Evolutionary conservation across 2,329 filamentous ascomycete genomes (phyloP), one percentile per base, ranked within the genome.

Genomic region (Colletotrichum filicis): DNA sequence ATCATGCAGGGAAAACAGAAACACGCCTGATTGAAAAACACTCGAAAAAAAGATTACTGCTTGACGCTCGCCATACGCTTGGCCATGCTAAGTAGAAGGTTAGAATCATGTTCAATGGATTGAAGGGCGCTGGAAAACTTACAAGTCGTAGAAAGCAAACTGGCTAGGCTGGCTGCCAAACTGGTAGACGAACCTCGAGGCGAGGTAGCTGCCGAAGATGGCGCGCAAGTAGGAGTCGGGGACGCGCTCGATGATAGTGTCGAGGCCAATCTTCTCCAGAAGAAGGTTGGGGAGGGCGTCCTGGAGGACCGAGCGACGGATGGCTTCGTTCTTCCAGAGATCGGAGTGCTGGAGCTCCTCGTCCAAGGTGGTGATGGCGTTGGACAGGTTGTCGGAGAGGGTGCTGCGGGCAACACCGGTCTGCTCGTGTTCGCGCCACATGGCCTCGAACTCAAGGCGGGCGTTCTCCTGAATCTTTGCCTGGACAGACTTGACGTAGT

Each of bases 91-190:
- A 63, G 32, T 35, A 57, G 35, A 16, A n/a, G n/a, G 12, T 61
- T 69, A 68, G 68, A 7, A 16, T 66, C 37, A 35, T 4, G 22
- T 24, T 5, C 12, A 11, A 42, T 14, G 22, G 2, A n/a, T 14
- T 26, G 42, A 30, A 14, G 46, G 30, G 16, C 30, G 7, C 64
- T 61, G 42, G 16, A 30, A 59, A 73, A 93, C 93, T 91, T 86
- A 95, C 94, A 98, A 99, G 82, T 97, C 95, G 84, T 97, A 99
- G 88, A 99, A 99, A 52, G 96, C 95, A 86, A 99, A 98, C 80
- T 98, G 96, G 86, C 93, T 97, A 5, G 97, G 95, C 76, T 91
- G 92, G 81, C 95, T 95, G 79, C 97, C 97, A 82, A 96, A 97
- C 82, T 97, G 92, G 83, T 99, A 99, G 53, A 99, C 95, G 82